A percentile compares a stretch with the other conserved stretches of the same genome.
phyloP scores from a whole-genome alignment of 2,329 filamentous ascomycete genomes.

The Albifimbria verrucaria region DNA sequence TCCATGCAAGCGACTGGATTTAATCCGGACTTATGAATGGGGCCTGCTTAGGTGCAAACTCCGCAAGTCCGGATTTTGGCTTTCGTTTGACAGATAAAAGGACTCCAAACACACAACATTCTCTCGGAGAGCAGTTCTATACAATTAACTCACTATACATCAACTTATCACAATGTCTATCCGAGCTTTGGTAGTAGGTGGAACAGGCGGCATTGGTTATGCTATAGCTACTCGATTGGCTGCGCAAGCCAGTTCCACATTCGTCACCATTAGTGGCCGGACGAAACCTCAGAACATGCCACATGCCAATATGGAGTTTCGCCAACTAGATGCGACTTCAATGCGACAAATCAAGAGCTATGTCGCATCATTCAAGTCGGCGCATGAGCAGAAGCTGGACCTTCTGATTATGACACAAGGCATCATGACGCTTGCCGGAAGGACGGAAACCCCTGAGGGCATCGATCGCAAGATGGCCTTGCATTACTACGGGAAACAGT shows the following conservation, averaged over 20 bases:
- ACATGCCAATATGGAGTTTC: conserved; percentile 29
- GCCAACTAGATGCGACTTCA: conserved; percentile 26
- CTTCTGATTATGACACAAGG: conserved; percentile 37
- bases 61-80: too few species aligned
- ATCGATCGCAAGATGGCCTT: conserved; percentile 42
- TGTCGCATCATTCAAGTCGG: conserved; percentile 21
- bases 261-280: conserved; percentile 30
- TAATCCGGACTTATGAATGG: too few species aligned
- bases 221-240: conserved; percentile 33
- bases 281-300: conserved; percentile 24
- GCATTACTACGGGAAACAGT: conserved; percentile 43
- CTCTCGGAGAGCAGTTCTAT: too few species aligned
- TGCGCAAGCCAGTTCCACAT: conserved; percentile 16
- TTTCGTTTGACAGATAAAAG: too few species aligned
- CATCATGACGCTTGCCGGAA: conserved; percentile 29
- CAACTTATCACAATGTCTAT: conserved; percentile 11
- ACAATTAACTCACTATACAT: too few species aligned
- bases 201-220: conserved; percentile 32
- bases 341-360: conserved; percentile 32
- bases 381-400: conserved; percentile 26
- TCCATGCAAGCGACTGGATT: too few species aligned
- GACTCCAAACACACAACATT: too few species aligned
- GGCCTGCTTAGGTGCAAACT: too few species aligned
- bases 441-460: conserved; percentile 39
- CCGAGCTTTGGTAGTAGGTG: conserved; percentile 30